A percentile compares a stretch with the other conserved stretches of the same genome.
Conservation (phyloP, 208 protist species). For the Porcisia deanei region DNA sequence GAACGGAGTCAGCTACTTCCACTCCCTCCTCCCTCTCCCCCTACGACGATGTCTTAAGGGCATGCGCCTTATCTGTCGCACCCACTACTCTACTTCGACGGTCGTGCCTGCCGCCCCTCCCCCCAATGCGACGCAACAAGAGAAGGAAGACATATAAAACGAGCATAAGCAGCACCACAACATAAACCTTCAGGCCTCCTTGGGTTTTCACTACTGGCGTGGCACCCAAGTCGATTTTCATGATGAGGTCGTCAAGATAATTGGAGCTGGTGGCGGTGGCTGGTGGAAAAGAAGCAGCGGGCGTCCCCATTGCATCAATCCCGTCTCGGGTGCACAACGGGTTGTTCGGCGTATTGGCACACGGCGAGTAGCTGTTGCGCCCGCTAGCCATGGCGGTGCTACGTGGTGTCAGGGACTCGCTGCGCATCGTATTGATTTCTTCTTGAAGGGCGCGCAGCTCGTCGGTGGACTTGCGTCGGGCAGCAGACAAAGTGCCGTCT, state of each 20-base stretch:
- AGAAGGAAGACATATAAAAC: constrained; percentile 33
- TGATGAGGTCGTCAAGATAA: constrained; percentile 11
- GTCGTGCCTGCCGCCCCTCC: neutral
- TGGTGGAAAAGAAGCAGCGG: neutral
- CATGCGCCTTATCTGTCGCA: neutral
- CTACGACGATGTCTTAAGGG: constrained; percentile 9
- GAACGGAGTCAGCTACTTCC: neutral
- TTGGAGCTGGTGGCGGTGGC: too few relatives aligned
- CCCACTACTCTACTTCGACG: neutral
- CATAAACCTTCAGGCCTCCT: constrained; percentile 39
- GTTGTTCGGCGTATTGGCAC: neutral
- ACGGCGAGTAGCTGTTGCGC: neutral
- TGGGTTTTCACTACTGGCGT: constrained; percentile 1
- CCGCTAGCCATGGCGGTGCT: neutral
- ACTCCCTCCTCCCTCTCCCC: neutral
- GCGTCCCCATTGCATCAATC: neutral
- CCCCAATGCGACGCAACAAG: constrained; percentile 19
- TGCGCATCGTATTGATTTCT: constrained; percentile 34
- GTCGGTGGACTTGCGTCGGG: constrained; percentile 23
- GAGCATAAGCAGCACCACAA: constrained; percentile 42
- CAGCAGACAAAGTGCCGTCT: neutral
- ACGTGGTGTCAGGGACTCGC: constrained; percentile 10
- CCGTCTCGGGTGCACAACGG: neutral
- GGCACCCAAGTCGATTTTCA: constrained; percentile 14
- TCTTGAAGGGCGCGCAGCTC: constrained; percentile 60